Percentiles rank a stretch among this genome's conserved stretches.
Conservation (phyloP, 257 asterid species). For the Capsicum pubescens region DNA sequence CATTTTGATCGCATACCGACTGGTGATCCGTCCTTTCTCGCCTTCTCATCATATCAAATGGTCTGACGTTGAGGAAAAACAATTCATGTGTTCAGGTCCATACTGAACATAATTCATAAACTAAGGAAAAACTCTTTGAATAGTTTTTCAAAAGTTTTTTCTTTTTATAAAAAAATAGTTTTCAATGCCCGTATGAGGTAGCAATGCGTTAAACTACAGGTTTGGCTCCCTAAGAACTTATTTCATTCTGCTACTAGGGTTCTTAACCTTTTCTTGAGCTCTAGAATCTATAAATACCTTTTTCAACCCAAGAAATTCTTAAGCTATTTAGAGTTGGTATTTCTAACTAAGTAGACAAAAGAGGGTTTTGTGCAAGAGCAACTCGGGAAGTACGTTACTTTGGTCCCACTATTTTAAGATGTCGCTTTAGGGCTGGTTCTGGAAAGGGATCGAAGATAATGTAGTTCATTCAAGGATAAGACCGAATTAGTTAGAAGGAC, state of each 20-base stretch:
- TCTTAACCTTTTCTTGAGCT: conserved; percentile 1
- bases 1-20: neutral
- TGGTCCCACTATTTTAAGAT: neutral
- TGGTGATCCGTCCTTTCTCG: neutral
- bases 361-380: neutral
- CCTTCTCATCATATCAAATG: neutral
- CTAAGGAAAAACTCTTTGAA: neutral
- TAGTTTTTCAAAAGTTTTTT: neutral
- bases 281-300: neutral
- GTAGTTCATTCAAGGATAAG: conserved; percentile 9
- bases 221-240: neutral
- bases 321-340: neutral
- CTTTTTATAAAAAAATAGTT: neutral
- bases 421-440: neutral
- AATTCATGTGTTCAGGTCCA: neutral
- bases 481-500: neutral
- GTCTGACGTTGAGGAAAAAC: neutral
- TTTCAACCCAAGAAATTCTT: conserved; percentile 6
- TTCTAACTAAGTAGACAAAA: neutral
- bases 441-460: neutral
- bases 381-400: neutral
- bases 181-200: neutral
- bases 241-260: neutral
- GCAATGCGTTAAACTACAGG: neutral
- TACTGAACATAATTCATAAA: neutral